Conservation (phyloP, 1,284 basidiomycete species). For the Fomitiporia mediterranea region DNA sequence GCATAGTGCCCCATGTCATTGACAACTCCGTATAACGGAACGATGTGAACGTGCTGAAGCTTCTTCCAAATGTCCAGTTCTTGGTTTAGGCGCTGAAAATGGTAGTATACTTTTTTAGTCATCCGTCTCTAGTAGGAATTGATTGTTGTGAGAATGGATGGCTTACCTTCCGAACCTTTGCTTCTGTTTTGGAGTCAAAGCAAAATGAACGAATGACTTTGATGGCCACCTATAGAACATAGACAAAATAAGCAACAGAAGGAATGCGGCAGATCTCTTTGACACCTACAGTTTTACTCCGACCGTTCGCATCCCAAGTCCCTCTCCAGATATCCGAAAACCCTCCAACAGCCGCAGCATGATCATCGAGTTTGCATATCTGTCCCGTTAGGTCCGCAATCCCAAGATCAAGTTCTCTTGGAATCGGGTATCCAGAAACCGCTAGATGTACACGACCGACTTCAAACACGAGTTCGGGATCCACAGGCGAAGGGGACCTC, state of each 20-base stretch:
- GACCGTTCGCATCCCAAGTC: slow-evolving; percentile 3
- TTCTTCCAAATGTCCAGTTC: slow-evolving; percentile 18
- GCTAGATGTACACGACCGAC: slow-evolving; percentile 4
- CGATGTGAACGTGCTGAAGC: slow-evolving; percentile 14
- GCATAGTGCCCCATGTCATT: slow-evolving; percentile 13
- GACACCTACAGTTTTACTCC: slow-evolving; percentile 1
- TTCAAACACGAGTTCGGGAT: slow-evolving; percentile 17
- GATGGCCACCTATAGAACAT: slow-evolving; percentile 14
- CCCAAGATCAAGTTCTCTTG: background rate
- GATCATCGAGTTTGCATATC: slow-evolving; percentile 5
- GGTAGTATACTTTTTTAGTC: background rate
- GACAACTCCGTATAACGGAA: slow-evolving; percentile 16
- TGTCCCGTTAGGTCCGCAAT: slow-evolving; percentile 17
- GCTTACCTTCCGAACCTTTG: slow-evolving; percentile 15
- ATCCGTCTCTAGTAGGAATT: background rate
- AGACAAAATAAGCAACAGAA: background rate
- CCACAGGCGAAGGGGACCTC: slow-evolving; percentile 14
- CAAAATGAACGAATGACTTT: slow-evolving; percentile 18
- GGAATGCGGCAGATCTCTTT: too few relatives aligned
- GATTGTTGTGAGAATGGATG: background rate
- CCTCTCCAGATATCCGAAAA: slow-evolving; percentile 19
- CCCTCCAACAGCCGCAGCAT: slow-evolving; percentile 14
- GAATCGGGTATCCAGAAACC: slow-evolving; percentile 2
- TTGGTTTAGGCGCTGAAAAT: slow-evolving; percentile 11
- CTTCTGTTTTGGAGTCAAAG: slow-evolving; percentile 6